Base-by-base conservation (phyloP, 208 protist genomes). In the Trypanosoma vivax region DNA sequence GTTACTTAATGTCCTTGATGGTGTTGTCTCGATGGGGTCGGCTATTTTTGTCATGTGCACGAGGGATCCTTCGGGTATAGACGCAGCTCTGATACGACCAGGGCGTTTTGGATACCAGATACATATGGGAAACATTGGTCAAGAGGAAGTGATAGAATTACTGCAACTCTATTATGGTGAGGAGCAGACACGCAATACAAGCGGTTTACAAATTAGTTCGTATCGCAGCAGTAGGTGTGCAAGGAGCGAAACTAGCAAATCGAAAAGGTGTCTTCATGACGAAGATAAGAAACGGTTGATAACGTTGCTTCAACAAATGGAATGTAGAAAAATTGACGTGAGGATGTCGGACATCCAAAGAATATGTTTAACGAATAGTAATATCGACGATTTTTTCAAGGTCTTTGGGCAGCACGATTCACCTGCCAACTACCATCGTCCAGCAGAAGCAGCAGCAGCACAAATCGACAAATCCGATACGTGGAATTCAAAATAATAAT, bases 1-100 rank as follows among this genome's bases (percentile, higher is more conserved):
- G 11, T 66, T 96, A 65, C 81, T 94, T 24, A 90, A 94, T 48
- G 82, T 93, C 27, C 68, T 96, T 42, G 90, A 96, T 58, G 90
- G 90, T 43, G 80, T 93, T 4, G 77, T 96, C 37, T 86, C 94
- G 51, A 77, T 73, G 9, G 77, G 79, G 1, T 82, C 82, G 9
- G 80, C 79, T 38, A 94, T 94, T 43, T 50, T 90, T 0, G 70
- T 92, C 16, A 85, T 96, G 79, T 82, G 82, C 45, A 96, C 86
- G 35, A 79, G 79, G 58, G 70, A 92, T 59, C 86, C 83, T n/a
- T 73, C 89, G 54, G 66, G 65, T 27, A 78, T 96, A 45, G 90
- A 94, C 65, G 77, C 89, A 6, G 86, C 86, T 11, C 65, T 96
- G 5, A 68, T 96, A 21, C 83, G 89, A 13, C 83, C 89, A 7